Percentiles rank a stretch among this genome's conserved stretches.
phyloP scores from a whole-genome alignment of 2,329 filamentous ascomycete genomes.

The Ophiosphaerella korrae region DNA sequence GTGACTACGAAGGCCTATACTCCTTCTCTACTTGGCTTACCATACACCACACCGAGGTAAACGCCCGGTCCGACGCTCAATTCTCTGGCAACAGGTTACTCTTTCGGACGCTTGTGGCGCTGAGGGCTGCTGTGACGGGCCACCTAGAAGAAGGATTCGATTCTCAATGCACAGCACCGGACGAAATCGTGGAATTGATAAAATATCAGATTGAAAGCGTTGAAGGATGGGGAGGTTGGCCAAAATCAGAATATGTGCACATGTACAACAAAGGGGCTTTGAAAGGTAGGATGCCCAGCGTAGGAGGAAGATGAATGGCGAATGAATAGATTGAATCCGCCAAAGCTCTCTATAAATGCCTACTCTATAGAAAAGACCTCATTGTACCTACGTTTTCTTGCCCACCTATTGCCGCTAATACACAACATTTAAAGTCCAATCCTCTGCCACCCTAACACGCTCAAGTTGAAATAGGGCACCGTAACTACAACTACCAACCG shows the following conservation, averaged over 20 bases:
- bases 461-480: neutral
- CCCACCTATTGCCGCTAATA: neutral
- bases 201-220: conserved; percentile 42
- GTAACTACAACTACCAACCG: neutral
- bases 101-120: conserved; percentile 45
- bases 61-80: conserved; percentile 30
- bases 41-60: conserved; percentile 31
- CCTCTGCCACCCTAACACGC: neutral
- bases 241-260: conserved; percentile 49
- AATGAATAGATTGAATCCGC: too few relatives aligned
- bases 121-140: conserved; percentile 51
- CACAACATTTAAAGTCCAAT: neutral
- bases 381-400: too few relatives aligned
- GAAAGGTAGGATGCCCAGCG: conserved; percentile 13
- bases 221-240: conserved; percentile 52
- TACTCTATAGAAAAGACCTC: too few relatives aligned
- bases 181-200: conserved; percentile 40
- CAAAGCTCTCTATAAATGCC: too few relatives aligned
- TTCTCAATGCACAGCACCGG: conserved; percentile 20
- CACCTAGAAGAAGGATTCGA: conserved; percentile 14
- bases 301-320: conserved; percentile 15
- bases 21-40: conserved; percentile 64
- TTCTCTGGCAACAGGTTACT: conserved; percentile 31
- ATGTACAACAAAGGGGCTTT: conserved; percentile 31
- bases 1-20: conserved; percentile 64